Evolutionary conservation across 306 rosid genomes (phyloP).

Genomic region (Trifolium pratense): DNA sequence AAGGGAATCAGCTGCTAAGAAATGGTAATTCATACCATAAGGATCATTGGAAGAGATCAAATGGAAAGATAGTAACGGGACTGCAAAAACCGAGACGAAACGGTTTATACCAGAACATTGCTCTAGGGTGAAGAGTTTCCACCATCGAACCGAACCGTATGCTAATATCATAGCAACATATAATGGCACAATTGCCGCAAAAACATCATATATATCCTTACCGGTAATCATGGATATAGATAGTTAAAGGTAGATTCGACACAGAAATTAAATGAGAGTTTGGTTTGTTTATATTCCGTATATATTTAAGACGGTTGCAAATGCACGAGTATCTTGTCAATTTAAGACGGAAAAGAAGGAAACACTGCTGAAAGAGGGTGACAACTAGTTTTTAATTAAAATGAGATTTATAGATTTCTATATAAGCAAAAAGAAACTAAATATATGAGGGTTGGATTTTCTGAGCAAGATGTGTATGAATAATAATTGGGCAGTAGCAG

Average conservation of each 20-base stretch:
- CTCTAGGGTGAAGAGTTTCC: constrained; percentile 84
- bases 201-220: constrained; percentile 77
- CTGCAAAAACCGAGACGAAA: constrained; percentile 81
- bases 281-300: not conserved
- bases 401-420: no score
- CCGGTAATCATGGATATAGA: constrained; percentile 62
- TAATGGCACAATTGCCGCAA: constrained; percentile 78
- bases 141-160: constrained; percentile 82
- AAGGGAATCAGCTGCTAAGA: constrained; percentile 85
- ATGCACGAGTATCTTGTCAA: no score
- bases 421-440: no score
- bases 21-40: constrained; percentile 75
- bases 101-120: constrained; percentile 93
- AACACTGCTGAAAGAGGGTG: no score
- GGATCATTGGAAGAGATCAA: constrained; percentile 83
- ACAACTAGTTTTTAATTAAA: no score
- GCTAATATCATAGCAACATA: constrained; percentile 87
- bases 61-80: constrained; percentile 82
- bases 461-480: no score
- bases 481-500: not conserved
- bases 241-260: not conserved
- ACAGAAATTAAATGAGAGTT: not conserved
- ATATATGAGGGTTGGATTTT: no score
- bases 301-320: no score
- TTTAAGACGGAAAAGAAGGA: no score